A percentile compares a stretch with the other conserved stretches of the same genome.
Conservation (phyloP, 2,329 filamentous ascomycete species). For the Microcyclosporella mali region DNA sequence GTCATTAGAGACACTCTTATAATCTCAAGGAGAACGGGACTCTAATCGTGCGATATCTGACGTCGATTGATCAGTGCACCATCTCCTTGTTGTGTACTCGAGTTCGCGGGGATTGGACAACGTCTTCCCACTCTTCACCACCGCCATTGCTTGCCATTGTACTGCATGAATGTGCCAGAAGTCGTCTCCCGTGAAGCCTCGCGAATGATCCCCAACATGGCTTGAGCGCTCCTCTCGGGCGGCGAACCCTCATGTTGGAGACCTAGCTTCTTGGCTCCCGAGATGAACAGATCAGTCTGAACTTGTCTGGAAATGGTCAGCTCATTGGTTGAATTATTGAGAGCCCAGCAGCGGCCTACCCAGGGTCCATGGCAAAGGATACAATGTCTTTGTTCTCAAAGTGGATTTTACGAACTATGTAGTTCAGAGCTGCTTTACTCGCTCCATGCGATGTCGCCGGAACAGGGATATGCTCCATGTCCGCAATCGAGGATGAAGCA, state of each 20-base stretch:
- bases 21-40: no score
- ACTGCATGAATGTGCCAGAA: background rate
- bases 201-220: background rate
- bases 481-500: background rate
- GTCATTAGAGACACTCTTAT: no score
- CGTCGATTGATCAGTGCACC: no score
- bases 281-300: no score
- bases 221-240: background rate
- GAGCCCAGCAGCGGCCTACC: background rate
- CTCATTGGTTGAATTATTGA: no score
- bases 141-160: background rate
- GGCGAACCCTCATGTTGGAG: background rate
- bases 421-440: background rate
- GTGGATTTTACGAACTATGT: background rate
- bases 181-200: background rate
- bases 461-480: background rate
- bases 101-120: no score
- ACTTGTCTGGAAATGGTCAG: no score
- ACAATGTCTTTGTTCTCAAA: background rate
- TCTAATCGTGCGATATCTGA: no score
- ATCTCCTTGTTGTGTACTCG: no score
- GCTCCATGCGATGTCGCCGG: background rate
- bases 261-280: no score
- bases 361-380: background rate
- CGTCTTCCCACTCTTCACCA: no score